phyloP scores from a whole-genome alignment of 495 filamentous ascomycete genomes.

The Aspergillus nanangensis region DNA sequence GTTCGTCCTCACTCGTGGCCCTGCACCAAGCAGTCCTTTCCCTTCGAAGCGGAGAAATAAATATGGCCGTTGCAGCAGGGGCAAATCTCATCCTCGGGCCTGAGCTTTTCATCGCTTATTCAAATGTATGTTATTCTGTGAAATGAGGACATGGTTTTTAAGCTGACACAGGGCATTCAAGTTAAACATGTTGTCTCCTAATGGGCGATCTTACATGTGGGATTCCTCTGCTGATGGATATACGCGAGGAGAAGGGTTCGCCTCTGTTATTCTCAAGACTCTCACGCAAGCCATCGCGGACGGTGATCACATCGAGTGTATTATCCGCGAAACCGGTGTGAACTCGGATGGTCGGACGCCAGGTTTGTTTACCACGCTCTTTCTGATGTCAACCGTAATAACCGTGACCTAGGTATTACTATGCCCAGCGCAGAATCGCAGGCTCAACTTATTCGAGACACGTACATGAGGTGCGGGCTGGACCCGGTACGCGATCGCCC shows the following conservation, averaged over 20 bases:
- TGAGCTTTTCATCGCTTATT: conserved; percentile 6
- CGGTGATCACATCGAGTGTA: conserved; percentile 26
- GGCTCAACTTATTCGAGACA: conserved; percentile 17
- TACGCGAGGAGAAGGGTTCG: conserved; percentile 32
- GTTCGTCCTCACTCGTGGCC: conserved; percentile 30
- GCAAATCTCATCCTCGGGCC: conserved; percentile 26
- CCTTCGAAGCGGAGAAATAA: conserved; percentile 21
- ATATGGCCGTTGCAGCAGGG: conserved; percentile 21
- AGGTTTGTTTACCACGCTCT: not conserved
- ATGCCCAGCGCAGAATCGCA: conserved; percentile 28
- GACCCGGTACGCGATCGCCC: conserved; percentile 16
- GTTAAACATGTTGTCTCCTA: conserved; percentile 21
- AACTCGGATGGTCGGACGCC: conserved; percentile 25
- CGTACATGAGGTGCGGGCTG: conserved; percentile 26
- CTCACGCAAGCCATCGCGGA: conserved; percentile 17
- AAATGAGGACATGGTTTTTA: conserved; percentile 7
- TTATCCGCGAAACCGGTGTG: conserved; percentile 25
- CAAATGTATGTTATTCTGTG: not conserved
- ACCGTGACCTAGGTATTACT: conserved; percentile 17
- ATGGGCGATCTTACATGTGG: conserved; percentile 23
- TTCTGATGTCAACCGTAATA: not conserved
- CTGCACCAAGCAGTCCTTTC: conserved; percentile 29
- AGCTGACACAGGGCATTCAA: not conserved
- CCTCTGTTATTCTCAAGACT: conserved; percentile 26
- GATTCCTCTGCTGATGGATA: conserved; percentile 33